A percentile compares a stretch with the other conserved stretches of the same genome.
Conservation (phyloP, 2,329 filamentous ascomycete species). For the Plectosphaerella cucumerina region DNA sequence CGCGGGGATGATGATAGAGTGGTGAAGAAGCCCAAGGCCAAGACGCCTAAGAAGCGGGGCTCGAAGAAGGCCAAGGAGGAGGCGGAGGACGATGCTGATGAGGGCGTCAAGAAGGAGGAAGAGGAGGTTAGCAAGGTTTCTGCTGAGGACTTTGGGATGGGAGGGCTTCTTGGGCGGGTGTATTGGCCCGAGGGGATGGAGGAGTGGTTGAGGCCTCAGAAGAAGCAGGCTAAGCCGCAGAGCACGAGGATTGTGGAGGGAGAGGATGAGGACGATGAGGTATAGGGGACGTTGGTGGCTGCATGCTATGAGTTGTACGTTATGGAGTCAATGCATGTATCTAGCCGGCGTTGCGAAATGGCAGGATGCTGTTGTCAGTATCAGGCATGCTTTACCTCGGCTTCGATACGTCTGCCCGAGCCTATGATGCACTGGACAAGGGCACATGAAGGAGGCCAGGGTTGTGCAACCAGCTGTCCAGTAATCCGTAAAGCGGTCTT, state of each 20-base stretch:
- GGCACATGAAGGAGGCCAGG: no score
- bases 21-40: conserved; percentile 34
- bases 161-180: conserved; percentile 73
- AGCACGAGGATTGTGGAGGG: conserved; percentile 30
- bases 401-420: no score
- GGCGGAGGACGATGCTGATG: conserved; percentile 30
- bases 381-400: no score
- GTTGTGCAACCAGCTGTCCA: no score
- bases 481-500: no score
- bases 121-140: conserved; percentile 43
- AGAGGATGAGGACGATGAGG: conserved; percentile 17
- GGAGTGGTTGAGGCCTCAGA: conserved; percentile 81
- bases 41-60: conserved; percentile 32
- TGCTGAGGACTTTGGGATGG: conserved; percentile 77
- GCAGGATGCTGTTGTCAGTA: no score
- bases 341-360: no score
- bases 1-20: conserved; percentile 70
- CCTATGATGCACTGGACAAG: no score
- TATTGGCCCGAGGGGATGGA: conserved; percentile 92
- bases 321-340: no score
- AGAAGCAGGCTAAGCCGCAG: conserved; percentile 58
- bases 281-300: no score
- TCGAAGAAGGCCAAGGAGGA: conserved; percentile 28
- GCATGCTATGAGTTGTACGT: no score
- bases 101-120: conserved; percentile 24